A percentile compares a stretch with the other conserved stretches of the same genome.
Evolutionary conservation across 345 rosid genomes (phyloP).

Genomic region (Salix caprea): DNA sequence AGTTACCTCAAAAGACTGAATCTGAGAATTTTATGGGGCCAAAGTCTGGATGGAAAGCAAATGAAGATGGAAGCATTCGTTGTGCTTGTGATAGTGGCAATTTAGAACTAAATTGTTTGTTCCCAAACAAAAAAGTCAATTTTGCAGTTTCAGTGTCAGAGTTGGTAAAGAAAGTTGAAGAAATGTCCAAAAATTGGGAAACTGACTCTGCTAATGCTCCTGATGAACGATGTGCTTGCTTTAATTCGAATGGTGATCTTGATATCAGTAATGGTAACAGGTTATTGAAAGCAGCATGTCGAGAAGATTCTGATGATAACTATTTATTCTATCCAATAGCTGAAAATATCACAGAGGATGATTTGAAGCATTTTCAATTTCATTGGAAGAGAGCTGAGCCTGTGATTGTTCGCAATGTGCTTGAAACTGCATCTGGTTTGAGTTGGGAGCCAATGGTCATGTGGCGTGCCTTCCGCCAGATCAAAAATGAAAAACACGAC

Average conservation of each 20-base stretch:
- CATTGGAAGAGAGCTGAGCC: slow-evolving; percentile 85
- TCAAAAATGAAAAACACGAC: slow-evolving; percentile 28
- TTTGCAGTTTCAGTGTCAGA: slow-evolving; percentile 26
- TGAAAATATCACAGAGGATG: slow-evolving; percentile 29
- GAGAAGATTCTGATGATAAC: slow-evolving; percentile 49
- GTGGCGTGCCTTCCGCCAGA: slow-evolving; percentile 69
- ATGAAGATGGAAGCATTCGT: slow-evolving; percentile 46
- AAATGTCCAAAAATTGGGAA: slow-evolving; percentile 5
- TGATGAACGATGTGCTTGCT: slow-evolving; percentile 40
- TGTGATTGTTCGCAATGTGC: slow-evolving; percentile 53
- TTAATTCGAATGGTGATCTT: slow-evolving; percentile 29
- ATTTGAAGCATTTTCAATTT: slow-evolving; percentile 60
- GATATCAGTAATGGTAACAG: slow-evolving; percentile 18
- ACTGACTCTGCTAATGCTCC: slow-evolving; percentile 1
- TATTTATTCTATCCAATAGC: slow-evolving; percentile 59
- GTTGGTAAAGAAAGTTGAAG: slow-evolving; percentile 37
- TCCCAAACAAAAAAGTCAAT: slow-evolving; percentile 9
- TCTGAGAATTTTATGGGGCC: slow-evolving; percentile 11
- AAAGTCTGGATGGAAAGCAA: slow-evolving; percentile 41
- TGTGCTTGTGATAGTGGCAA: slow-evolving; percentile 45
- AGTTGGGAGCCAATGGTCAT: slow-evolving; percentile 90
- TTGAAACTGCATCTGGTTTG: slow-evolving; percentile 53
- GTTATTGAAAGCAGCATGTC: slow-evolving; percentile 52
- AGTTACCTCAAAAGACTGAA: slow-evolving; percentile 9
- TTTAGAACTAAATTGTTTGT: slow-evolving; percentile 40